A percentile compares a stretch with the other conserved stretches of the same genome.
Evolutionary conservation across 1,284 basidiomycete species (phyloP).

Genomic region (Mycosarcoma maydis): DNA sequence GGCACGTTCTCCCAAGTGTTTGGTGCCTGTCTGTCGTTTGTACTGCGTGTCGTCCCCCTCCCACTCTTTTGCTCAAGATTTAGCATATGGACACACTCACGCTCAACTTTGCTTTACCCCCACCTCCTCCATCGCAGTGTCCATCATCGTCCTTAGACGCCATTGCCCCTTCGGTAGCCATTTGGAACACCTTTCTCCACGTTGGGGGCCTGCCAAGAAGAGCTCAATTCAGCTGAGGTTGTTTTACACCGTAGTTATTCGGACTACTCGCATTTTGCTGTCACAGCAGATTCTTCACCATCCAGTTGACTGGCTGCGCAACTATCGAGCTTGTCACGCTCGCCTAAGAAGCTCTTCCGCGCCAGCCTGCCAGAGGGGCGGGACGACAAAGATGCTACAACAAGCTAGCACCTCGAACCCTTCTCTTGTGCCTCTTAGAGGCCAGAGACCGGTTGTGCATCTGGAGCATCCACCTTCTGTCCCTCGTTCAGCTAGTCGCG

Average conservation of each 20-base stretch:
- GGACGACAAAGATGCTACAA: constrained; percentile 8
- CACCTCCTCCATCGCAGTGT: neutral
- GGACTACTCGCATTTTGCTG: neutral
- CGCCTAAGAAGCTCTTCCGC: too few relatives aligned
- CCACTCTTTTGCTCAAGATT: neutral
- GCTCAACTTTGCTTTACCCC: neutral
- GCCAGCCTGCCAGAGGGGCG: too few relatives aligned
- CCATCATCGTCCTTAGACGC: neutral
- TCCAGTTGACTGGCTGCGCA: neutral
- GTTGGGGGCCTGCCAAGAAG: constrained; percentile 6
- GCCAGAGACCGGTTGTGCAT: constrained; percentile 20
- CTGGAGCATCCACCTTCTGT: constrained; percentile 28
- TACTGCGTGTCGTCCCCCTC: neutral
- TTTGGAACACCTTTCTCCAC: neutral
- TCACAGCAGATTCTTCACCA: neutral
- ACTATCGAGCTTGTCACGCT: too few relatives aligned
- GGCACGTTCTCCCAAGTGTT: too few relatives aligned
- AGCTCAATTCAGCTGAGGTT: constrained; percentile 35
- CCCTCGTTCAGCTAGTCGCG: constrained; percentile 7
- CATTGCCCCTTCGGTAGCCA: neutral
- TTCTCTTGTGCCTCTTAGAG: constrained; percentile 1
- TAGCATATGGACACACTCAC: too few relatives aligned
- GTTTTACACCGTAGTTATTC: neutral
- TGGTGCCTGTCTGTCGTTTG: neutral
- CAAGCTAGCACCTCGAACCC: constrained; percentile 7